Percentiles rank a stretch among this genome's conserved stretches.
These are phyloP conservation scores for Strobilomyces dryophilus DNA, from an alignment of 768 basidiomycete species.

Conservation along the genomic window DNA sequence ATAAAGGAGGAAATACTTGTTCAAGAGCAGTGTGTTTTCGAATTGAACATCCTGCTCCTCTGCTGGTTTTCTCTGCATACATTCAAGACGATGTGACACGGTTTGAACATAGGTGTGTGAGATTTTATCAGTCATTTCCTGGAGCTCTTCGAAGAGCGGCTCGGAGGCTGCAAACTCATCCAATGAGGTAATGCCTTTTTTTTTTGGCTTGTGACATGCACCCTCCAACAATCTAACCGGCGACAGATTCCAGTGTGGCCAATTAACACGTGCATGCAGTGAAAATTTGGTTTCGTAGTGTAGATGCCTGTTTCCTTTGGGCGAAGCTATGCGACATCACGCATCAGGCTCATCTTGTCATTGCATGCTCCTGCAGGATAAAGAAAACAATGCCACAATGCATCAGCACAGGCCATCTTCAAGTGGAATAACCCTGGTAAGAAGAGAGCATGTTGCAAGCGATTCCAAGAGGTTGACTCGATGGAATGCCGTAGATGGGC, in stretches of 20 bases:
- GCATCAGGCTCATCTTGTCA: too few species aligned
- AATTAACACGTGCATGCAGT: background rate
- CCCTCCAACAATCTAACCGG: too few species aligned
- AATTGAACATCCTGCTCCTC: slow-evolving; percentile 5
- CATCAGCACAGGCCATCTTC: background rate
- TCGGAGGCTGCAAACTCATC: slow-evolving; percentile 5
- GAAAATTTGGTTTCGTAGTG: background rate
- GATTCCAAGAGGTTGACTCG: background rate
- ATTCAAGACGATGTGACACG: too few species aligned
- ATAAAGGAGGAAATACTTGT: slow-evolving; percentile 36
- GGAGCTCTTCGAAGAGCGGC: slow-evolving; percentile 25
- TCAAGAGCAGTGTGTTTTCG: slow-evolving; percentile 31
- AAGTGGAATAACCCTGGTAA: background rate
- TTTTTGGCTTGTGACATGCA: too few species aligned
- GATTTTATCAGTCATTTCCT: slow-evolving; percentile 22
- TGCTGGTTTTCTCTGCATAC: background rate
- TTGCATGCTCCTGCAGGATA: too few species aligned
- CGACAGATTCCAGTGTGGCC: background rate
- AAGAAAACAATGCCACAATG: background rate
- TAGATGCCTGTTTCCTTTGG: background rate
- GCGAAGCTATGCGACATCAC: background rate
- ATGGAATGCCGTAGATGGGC: background rate
- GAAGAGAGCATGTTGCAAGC: background rate
- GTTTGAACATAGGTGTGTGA: too few species aligned
- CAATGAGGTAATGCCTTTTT: too few species aligned